Base-by-base conservation (phyloP, 768 basidiomycete species). In the Pleurotus cornucopiae region DNA sequence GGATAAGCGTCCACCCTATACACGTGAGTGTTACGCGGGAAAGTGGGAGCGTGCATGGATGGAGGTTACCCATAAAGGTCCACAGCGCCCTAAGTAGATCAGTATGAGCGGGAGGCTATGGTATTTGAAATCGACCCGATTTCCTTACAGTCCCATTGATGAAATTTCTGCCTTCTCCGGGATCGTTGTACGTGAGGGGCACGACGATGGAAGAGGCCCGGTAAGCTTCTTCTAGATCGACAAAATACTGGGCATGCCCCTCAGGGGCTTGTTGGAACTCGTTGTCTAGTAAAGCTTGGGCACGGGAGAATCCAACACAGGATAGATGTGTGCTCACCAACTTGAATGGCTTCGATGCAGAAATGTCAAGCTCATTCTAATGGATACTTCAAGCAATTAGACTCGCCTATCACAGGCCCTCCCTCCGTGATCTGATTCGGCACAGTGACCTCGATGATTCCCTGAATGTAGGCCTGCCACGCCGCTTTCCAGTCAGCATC, bases 181-280 rank as follows among this genome's bases (percentile, higher is more conserved):
- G 80, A 62, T 91, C 89, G 55, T 91, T 91, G 68, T 86, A 88
- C 0, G 88, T 89, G 57, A 89, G 67, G 37, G 85, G 88, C 30
- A 90, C 84, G n/a, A 81, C 82, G 43, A 90, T 84, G 11, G 73
- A 69, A 1, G 83, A 82, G 38, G 73, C 65, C 34, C 72, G 75
- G 63, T 85, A 87, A 6, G 73, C 78, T 5, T 66, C 69, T 64
- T 88, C 77, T 2, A 91, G 76, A 37, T 88, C 75, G 3, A 62
- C 75, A 49, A 90, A 90, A 66, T 90, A 89, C 60, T 80, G 76
- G 6, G 76, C 75, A 45, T 60, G 77, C 63, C 58, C 69, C 20
- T 73, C 65, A 11, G 68, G 69, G 40, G 61, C 76, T 58, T 89
- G 86, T 4, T 75, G 74, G 61, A 86, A 91, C 67, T 91, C 89